A percentile compares a stretch with the other conserved stretches of the same genome.
Conservation (phyloP, 108 stramenopile genomes). For the Schizochytrium sp. region DNA sequence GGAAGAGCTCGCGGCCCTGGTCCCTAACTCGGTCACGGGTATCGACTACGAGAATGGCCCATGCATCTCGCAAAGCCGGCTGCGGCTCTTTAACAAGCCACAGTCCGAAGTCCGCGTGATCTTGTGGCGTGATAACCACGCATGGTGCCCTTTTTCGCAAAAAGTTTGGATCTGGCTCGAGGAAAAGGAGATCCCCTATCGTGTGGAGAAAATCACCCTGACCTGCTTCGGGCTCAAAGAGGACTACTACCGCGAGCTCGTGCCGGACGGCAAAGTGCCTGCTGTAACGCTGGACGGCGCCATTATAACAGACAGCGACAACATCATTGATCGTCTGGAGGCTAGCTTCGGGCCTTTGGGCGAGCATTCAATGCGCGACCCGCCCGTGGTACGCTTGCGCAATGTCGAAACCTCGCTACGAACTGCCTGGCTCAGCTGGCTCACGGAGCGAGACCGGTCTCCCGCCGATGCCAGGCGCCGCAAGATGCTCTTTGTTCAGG, state of each 20-base stretch:
- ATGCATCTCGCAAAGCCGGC: neutral
- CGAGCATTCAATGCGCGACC: neutral
- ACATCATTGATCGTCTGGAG: neutral
- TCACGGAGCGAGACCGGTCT: neutral
- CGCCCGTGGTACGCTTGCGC: neutral
- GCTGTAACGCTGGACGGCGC: neutral
- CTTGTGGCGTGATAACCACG: slow-evolving; percentile 33
- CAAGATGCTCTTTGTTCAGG: neutral
- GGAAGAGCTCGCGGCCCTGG: neutral
- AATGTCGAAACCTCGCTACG: neutral
- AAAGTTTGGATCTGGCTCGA: slow-evolving; percentile 30
- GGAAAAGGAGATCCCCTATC: slow-evolving; percentile 24
- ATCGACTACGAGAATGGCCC: slow-evolving; percentile 7
- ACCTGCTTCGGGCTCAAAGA: slow-evolving; percentile 9
- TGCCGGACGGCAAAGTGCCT: neutral
- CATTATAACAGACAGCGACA: neutral
- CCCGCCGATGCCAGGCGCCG: neutral
- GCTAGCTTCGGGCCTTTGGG: neutral
- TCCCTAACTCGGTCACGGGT: neutral
- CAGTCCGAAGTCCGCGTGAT: neutral
- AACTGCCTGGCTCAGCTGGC: neutral
- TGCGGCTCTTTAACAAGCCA: neutral
- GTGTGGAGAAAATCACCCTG: neutral
- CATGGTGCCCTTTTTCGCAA: slow-evolving; percentile 41
- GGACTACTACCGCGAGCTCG: neutral